Base-by-base conservation (phyloP, 2,329 filamentous ascomycete species). In the Ophiosphaerella narmari region DNA sequence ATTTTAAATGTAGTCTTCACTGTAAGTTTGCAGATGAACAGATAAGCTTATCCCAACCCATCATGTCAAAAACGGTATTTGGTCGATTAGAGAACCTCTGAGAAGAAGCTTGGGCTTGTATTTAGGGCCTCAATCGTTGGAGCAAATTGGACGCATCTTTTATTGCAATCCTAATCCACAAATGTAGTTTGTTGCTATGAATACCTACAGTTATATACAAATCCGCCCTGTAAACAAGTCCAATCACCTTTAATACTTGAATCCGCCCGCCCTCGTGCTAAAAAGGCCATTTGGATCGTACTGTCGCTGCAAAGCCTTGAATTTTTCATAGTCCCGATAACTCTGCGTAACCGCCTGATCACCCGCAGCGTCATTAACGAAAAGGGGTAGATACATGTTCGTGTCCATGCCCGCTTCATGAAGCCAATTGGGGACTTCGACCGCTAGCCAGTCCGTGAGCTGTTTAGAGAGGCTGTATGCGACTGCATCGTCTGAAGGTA, bases 331-430 rank as follows among this genome's bases (percentile, higher is more conserved):
- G 1, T 56, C 57, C 39, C 37, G 55, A 26, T 65, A 66, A 43
- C 54, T 65, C 26, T 48, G 44, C 14, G 50, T 51, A 11, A 64
- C 63, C 26, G 48, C 38, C 43, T 65, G 63, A 45, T 66, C 57
- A 13, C 49, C 54, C 35, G 54, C 51, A 24, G 63, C 62, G 45
- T 65, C 62, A 32, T 66, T 65, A 40, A 65, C 43, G 33, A 64
- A 65, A 9, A 63, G 34, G n/a, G 62, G 62, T 21, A 59, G 16
- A 42, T 65, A 65, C 33, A 50, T 43, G 34, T 50, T 39, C 6
- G 14, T 35, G 24, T 37, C 40, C 55, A 63, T 59, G 12, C 55
- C 54, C 24, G 63, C 62, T 46, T 65, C 59, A 12, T 54, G 56
- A 45, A 65, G 26, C 63, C 62, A 62, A 33, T 49, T 37, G 2